A percentile compares a stretch with the other conserved stretches of the same genome.
These are phyloP conservation scores for Arabidopsis thaliana DNA, from an alignment of 345 rosid genomes.

Conservation along the genomic window TAIR10.1 NC_003071.7:11253501-11254000, in stretches of 20 bases:
- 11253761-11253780: neutral
- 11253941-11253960: conserved; percentile 56
- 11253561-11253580: conserved; percentile 9
- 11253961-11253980: conserved; percentile 51
- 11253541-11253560: conserved; percentile 18
- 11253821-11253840: conserved; percentile 53
- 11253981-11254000: conserved; percentile 56
- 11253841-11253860: conserved; percentile 57
- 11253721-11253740: neutral
- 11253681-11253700: neutral
- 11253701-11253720: neutral
- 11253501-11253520: conserved; percentile 14
- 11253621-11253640: conserved; percentile 7
- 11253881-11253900: neutral
- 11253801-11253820: neutral
- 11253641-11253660: neutral
- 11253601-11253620: conserved; percentile 8
- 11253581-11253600: conserved; percentile 9
- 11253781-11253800: conserved; percentile 22
- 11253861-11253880: neutral
- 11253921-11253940: conserved; percentile 59
- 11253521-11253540: conserved; percentile 13
- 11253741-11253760: neutral
- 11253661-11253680: neutral
- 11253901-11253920: neutral